Conservation (phyloP, 2,329 filamentous ascomycete species). For the Simplicillium sp. region DNA sequence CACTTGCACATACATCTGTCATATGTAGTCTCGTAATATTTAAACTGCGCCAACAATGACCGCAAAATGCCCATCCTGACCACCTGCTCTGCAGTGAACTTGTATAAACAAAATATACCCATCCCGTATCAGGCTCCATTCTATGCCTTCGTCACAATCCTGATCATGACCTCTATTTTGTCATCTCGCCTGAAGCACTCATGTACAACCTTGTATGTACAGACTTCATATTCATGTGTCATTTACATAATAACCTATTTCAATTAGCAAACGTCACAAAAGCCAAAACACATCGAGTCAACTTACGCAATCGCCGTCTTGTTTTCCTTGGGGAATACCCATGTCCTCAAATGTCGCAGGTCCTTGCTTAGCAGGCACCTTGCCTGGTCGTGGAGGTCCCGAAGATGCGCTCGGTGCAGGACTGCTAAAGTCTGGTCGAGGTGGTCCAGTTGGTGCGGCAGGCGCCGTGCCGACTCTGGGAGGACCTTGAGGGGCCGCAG, state of each 20-base stretch:
- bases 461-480: slow-evolving; percentile 25
- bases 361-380: slow-evolving; percentile 49
- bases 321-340: slow-evolving; percentile 79
- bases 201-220: too few relatives aligned
- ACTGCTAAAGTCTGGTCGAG: slow-evolving; percentile 11
- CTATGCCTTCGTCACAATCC: too few relatives aligned
- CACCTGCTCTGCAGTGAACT: too few relatives aligned
- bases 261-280: not conserved
- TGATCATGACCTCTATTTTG: too few relatives aligned
- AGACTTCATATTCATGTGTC: too few relatives aligned
- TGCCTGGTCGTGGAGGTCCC: slow-evolving; percentile 13
- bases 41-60: too few relatives aligned
- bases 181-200: too few relatives aligned
- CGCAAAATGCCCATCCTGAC: too few relatives aligned
- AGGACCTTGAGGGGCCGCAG: slow-evolving; percentile 8
- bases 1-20: too few relatives aligned
- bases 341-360: slow-evolving; percentile 97
- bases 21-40: too few relatives aligned
- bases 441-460: slow-evolving; percentile 13
- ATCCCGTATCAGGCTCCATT: too few relatives aligned
- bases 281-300: not conserved
- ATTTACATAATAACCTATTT: slow-evolving; percentile 5
- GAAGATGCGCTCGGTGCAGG: slow-evolving; percentile 20
- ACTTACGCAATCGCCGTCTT: slow-evolving; percentile 85
- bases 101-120: too few relatives aligned